These are phyloP conservation scores for Zymoseptoria ardabiliae DNA, from an alignment of 2,329 filamentous ascomycete genomes.

Conservation along the genomic window DNA sequence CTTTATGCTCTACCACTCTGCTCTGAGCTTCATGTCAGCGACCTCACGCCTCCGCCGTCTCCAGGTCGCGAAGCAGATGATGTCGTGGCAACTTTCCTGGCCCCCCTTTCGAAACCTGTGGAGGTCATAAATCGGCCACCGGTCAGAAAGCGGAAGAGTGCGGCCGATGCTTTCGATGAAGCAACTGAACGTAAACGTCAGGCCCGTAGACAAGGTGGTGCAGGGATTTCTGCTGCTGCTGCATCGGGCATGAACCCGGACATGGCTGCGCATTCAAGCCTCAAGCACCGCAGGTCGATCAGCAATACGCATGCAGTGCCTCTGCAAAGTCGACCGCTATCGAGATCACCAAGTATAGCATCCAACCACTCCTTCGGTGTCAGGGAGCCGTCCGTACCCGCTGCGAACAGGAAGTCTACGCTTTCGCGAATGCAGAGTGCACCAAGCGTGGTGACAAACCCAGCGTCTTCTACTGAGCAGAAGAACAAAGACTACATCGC, in stretches of 20 bases:
- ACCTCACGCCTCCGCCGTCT: slow-evolving; percentile 23
- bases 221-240: slow-evolving; percentile 38
- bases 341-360: slow-evolving; percentile 26
- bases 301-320: slow-evolving; percentile 20
- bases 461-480: slow-evolving; percentile 13
- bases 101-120: slow-evolving; percentile 4
- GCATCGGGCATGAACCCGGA: slow-evolving; percentile 25
- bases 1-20: slow-evolving; percentile 39
- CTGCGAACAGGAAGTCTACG: slow-evolving; percentile 19
- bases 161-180: slow-evolving; percentile 41
- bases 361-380: slow-evolving; percentile 16
- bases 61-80: slow-evolving; percentile 9
- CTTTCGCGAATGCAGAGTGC: slow-evolving; percentile 23
- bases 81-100: slow-evolving; percentile 19
- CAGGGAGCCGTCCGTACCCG: slow-evolving; percentile 14
- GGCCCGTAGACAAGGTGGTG: slow-evolving; percentile 36
- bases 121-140: slow-evolving; percentile 21
- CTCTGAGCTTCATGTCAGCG: slow-evolving; percentile 29
- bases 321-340: slow-evolving; percentile 21
- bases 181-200: slow-evolving; percentile 38
- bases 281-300: slow-evolving; percentile 27
- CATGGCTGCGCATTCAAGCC: slow-evolving; percentile 19
- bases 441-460: slow-evolving; percentile 3
- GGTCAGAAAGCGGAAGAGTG: slow-evolving; percentile 36
- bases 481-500: slow-evolving; percentile 45